Conservation (phyloP, 2,329 filamentous ascomycete genomes). For the Fusarium sp. region DNA sequence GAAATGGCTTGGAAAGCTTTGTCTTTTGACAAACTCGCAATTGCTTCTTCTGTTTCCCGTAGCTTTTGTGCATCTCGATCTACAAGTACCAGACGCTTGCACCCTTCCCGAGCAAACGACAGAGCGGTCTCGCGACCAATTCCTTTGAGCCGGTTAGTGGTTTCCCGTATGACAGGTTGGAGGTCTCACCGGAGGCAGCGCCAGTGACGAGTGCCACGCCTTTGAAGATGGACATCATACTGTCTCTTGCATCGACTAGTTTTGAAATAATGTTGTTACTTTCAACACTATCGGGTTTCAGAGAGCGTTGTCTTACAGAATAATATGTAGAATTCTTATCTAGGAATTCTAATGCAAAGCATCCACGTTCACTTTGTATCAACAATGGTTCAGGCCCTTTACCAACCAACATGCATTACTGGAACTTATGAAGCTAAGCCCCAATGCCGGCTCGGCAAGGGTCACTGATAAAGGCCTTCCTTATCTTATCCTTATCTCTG, state of each 20-base stretch:
- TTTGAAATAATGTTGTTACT: accelerated
- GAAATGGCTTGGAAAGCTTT: neutral
- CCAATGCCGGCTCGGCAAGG: neutral
- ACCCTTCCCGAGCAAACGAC: conserved; percentile 15
- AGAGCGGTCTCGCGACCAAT: conserved; percentile 13
- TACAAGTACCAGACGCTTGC: neutral
- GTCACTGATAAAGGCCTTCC: neutral
- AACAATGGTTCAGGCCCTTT: neutral
- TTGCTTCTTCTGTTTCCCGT: neutral
- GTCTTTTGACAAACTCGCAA: neutral
- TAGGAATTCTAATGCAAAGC: neutral
- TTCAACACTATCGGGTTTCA: neutral
- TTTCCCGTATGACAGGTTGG: too few relatives aligned
- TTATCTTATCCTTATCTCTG: conserved; percentile 11
- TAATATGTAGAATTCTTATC: neutral
- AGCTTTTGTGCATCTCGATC: conserved; percentile 13
- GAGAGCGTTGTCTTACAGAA: neutral
- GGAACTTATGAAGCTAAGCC: neutral
- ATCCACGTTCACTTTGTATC: neutral
- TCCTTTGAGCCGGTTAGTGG: neutral
- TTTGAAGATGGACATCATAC: conserved; percentile 21
- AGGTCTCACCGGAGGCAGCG: conserved; percentile 14
- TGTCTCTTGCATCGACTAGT: neutral
- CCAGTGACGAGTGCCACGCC: conserved; percentile 27
- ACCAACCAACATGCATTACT: too few relatives aligned